Evolutionary conservation across 2,329 filamentous ascomycete genomes (phyloP).

Genomic region (Xylariomycetidae sp.): DNA sequence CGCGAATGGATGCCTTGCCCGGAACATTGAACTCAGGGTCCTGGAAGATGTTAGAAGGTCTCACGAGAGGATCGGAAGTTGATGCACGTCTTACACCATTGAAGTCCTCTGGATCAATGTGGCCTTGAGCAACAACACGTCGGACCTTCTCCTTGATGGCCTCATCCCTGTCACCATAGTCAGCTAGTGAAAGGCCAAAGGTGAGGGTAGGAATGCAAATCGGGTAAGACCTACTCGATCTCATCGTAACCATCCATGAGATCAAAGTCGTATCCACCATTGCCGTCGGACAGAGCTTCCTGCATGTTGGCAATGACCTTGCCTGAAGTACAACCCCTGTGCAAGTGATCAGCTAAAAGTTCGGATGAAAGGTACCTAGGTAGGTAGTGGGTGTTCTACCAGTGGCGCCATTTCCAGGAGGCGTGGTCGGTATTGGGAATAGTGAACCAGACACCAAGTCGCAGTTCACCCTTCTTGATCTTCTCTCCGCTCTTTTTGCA

Average conservation of each 20-base stretch:
- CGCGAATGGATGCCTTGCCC: conserved; percentile 59
- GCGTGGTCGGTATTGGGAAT: conserved; percentile 47
- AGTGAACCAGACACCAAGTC: conserved; percentile 68
- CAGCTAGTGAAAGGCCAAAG: too few species aligned
- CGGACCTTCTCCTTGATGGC: conserved; percentile 69
- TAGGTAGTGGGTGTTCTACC: conserved; percentile 47
- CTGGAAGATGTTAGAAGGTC: conserved; percentile 34
- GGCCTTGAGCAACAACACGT: conserved; percentile 66
- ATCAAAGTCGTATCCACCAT: conserved; percentile 52
- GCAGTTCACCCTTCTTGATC: conserved; percentile 72
- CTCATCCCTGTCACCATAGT: conserved; percentile 32
- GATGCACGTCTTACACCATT: conserved; percentile 60
- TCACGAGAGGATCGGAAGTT: conserved; percentile 5
- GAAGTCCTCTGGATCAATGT: conserved; percentile 82
- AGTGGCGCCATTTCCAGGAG: conserved; percentile 77
- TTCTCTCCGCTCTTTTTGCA: conserved; percentile 69
- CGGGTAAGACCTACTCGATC: conserved; percentile 41
- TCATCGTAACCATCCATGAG: conserved; percentile 78
- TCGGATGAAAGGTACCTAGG: neutral
- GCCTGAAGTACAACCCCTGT: conserved; percentile 84
- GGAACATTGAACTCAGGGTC: conserved; percentile 68
- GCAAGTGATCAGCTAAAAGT: neutral
- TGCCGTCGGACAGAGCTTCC: conserved; percentile 39
- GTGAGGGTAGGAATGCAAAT: too few species aligned
- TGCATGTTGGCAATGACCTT: conserved; percentile 62